phyloP scores from a whole-genome alignment of 2,329 filamentous ascomycete species.

The Colletotrichum coccodes region DNA sequence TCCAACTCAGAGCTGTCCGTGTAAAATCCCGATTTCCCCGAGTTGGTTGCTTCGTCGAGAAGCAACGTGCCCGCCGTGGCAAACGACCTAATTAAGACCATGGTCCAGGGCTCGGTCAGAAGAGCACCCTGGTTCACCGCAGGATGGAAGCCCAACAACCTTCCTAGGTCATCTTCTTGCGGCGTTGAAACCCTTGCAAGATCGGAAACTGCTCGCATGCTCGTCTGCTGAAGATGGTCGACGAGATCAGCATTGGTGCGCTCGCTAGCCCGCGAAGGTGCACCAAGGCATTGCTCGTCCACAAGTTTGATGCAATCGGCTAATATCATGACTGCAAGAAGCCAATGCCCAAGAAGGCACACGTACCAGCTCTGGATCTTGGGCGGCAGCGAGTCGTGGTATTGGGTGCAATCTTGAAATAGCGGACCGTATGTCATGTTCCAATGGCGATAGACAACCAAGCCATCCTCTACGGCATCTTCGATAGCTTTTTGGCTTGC shows the following conservation, averaged over 20 bases:
- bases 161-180: conserved; percentile 18
- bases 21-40: too few species aligned
- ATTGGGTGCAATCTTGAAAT: conserved; percentile 59
- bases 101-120: conserved; percentile 70
- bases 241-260: conserved; percentile 47
- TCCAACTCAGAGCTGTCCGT: not conserved
- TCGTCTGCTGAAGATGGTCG: conserved; percentile 51
- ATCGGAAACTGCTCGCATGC: conserved; percentile 57
- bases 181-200: conserved; percentile 57
- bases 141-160: conserved; percentile 58
- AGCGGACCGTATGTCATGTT: conserved; percentile 61
- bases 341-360: conserved; percentile 66
- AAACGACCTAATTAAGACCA: conserved; percentile 63
- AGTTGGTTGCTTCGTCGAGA: conserved; percentile 43
- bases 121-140: conserved; percentile 64
- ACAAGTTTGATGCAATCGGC: conserved; percentile 63
- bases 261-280: conserved; percentile 37
- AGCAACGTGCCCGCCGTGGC: conserved; percentile 54
- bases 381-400: conserved; percentile 60
- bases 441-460: conserved; percentile 66
- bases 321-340: conserved; percentile 64
- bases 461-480: conserved; percentile 55
- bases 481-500: conserved; percentile 53
- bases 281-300: conserved; percentile 49
- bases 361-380: conserved; percentile 70